Base-by-base conservation (phyloP, 495 filamentous ascomycete genomes). In the Podospora comata region DNA sequence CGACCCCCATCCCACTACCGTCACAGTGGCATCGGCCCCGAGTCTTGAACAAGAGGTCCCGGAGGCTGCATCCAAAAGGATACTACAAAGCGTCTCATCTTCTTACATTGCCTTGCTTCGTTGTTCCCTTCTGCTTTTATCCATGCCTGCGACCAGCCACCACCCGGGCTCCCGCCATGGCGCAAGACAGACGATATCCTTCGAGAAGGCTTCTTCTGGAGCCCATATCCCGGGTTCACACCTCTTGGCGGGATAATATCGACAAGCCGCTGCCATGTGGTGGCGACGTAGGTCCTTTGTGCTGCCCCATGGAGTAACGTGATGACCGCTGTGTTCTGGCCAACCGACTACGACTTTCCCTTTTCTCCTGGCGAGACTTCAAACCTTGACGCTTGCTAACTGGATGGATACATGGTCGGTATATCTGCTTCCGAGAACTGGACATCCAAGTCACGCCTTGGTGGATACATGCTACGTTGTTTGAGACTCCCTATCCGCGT, bases 181-280 rank as follows among this genome's bases (percentile, higher is more conserved):
- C 53, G 34, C 19, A 57, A 65, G 26, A 44, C 16, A 55, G 59
- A 70, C 23, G n/a, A 58, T n/a, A 66, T 1, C 13, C 60, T 70
- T 70, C 68, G 18, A 70, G 68, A 70, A 70, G 48, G 18, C 44
- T 20, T 30, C 5, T 62, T 39, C 39, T 62, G 18, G 30, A 57
- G 65, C 56, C 74, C 74, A 71, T 71, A 69, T 72, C 71, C 72
- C 74, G 68, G 74, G 74, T 75, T 75, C 70, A 63, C 62, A 71
- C 60, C 59, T 69, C 66, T 69, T 70, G 71, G 70, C 72, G 5
- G 58, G 62, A 44, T 63, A 73, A 70, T 73, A 70, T 73, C 66
- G 32, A 56, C 62, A 62, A 64, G 59, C 67, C 60, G 54, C 48
- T 27, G 26, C 59, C 67, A 70, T 67, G 67, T 67, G 58, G 53